These are phyloP conservation scores for Phyllosticta citriasiana DNA, from an alignment of 2,329 filamentous ascomycete genomes.

Conservation along the genomic window DNA sequence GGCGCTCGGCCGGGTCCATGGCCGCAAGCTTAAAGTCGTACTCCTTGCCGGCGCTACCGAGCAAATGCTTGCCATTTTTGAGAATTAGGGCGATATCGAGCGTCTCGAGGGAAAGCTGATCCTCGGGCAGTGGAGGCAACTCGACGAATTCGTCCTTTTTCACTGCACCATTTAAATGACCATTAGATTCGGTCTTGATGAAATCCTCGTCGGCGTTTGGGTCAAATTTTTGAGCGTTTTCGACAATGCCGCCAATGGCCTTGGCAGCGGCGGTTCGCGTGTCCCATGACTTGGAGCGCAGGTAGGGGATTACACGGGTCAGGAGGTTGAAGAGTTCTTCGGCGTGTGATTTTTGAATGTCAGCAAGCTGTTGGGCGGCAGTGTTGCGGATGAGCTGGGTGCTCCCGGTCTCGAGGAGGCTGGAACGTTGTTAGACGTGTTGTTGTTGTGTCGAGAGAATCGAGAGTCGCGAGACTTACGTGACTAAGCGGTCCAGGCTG, in stretches of 20 bases:
- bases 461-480: conserved; percentile 13
- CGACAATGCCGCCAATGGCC: conserved; percentile 86
- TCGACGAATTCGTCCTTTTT: conserved; percentile 44
- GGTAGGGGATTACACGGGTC: conserved; percentile 86
- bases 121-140: conserved; percentile 36
- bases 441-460: neutral
- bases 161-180: conserved; percentile 25
- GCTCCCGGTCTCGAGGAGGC: conserved; percentile 92
- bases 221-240: conserved; percentile 78
- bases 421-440: conserved; percentile 29
- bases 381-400: conserved; percentile 94
- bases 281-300: conserved; percentile 94
- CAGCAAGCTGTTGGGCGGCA: conserved; percentile 89
- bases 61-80: conserved; percentile 70
- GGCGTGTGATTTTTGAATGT: conserved; percentile 96
- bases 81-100: conserved; percentile 74
- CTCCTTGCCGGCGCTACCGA: conserved; percentile 70
- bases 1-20: conserved; percentile 68
- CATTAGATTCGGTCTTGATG: conserved; percentile 29
- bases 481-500: conserved; percentile 32
- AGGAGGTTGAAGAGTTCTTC: conserved; percentile 96
- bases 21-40: conserved; percentile 77
- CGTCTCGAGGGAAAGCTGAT: conserved; percentile 60
- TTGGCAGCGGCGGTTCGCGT: conserved; percentile 88
- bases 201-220: conserved; percentile 66